Percentiles rank a stretch among this genome's conserved stretches.
phyloP scores from a whole-genome alignment of 495 filamentous ascomycete species.

The Penicillium salamii region DNA sequence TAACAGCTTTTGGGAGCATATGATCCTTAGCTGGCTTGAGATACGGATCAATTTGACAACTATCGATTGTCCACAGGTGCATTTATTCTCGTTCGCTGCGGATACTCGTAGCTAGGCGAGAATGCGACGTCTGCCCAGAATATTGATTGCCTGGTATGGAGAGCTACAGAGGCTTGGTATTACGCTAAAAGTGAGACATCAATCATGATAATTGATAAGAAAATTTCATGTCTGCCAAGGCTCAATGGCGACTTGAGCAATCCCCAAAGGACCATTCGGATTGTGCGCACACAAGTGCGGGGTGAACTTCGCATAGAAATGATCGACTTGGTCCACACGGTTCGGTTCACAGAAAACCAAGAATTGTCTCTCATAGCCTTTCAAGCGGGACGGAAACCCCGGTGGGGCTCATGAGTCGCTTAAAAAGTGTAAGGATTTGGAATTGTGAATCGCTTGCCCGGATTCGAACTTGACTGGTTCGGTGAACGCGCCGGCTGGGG shows the following conservation, averaged over 20 bases:
- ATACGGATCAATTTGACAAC: slow-evolving; percentile 14
- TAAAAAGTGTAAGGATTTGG: slow-evolving; percentile 5
- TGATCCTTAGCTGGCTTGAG: slow-evolving; percentile 5
- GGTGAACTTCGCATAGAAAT: neutral
- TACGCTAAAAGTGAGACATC: neutral
- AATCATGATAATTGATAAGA: too few relatives aligned
- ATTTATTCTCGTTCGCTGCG: neutral
- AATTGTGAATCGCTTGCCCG: slow-evolving; percentile 1
- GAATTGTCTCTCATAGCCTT: neutral
- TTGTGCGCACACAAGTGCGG: neutral
- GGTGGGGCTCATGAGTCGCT: neutral
- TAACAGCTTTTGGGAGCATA: neutral
- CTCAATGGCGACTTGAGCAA: too few relatives aligned
- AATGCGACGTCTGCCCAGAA: neutral
- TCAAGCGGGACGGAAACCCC: neutral
- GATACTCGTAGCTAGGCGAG: too few relatives aligned
- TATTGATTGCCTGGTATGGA: neutral
- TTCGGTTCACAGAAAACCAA: neutral
- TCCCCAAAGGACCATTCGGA: too few relatives aligned
- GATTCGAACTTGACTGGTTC: neutral
- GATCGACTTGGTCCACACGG: slow-evolving; percentile 1
- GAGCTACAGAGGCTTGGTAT: neutral
- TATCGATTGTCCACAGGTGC: slow-evolving; percentile 6
- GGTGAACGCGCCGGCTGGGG: neutral
- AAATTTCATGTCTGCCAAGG: too few relatives aligned